phyloP scores from a whole-genome alignment of 225 moss, liverwort and hornwort species.

The Sphagnum contortum region DNA sequence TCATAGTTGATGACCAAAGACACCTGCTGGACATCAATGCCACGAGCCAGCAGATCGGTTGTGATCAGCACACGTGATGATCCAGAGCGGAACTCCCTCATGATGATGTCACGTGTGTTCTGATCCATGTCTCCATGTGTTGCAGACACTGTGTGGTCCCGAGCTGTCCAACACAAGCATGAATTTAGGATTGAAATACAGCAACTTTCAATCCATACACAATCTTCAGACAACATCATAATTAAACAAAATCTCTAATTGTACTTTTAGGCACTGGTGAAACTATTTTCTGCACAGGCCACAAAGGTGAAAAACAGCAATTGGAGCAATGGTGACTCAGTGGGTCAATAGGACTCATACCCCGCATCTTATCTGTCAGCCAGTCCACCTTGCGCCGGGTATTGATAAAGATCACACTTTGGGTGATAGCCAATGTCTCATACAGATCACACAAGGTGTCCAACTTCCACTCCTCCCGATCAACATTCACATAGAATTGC shows the following conservation, averaged over 20 bases:
- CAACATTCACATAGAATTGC: conserved; percentile 47
- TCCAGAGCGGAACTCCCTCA: conserved; percentile 52
- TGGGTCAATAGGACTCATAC: background rate
- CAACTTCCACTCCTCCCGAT: conserved; percentile 40
- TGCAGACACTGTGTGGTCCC: conserved; percentile 39
- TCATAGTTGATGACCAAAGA: conserved; percentile 50
- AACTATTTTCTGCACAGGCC: background rate
- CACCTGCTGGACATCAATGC: conserved; percentile 54
- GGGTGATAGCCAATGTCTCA: conserved; percentile 39
- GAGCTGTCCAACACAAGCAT: conserved; percentile 4
- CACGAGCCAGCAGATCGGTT: conserved; percentile 45
- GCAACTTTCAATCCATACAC: too few relatives aligned
- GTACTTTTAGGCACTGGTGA: background rate
- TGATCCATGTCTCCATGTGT: conserved; percentile 60
- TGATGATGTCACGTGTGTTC: conserved; percentile 43
- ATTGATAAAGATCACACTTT: conserved; percentile 49
- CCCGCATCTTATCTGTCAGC: conserved; percentile 44
- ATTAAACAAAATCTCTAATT: background rate
- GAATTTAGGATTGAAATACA: too few relatives aligned
- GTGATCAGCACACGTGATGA: conserved; percentile 42
- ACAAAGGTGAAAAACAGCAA: background rate
- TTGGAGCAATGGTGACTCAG: background rate
- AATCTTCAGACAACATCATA: background rate
- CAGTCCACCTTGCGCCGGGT: conserved; percentile 46
- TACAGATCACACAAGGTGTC: conserved; percentile 38